phyloP scores from a whole-genome alignment of 495 filamentous ascomycete species.

The Podospora bellae-mahoneyi region DNA sequence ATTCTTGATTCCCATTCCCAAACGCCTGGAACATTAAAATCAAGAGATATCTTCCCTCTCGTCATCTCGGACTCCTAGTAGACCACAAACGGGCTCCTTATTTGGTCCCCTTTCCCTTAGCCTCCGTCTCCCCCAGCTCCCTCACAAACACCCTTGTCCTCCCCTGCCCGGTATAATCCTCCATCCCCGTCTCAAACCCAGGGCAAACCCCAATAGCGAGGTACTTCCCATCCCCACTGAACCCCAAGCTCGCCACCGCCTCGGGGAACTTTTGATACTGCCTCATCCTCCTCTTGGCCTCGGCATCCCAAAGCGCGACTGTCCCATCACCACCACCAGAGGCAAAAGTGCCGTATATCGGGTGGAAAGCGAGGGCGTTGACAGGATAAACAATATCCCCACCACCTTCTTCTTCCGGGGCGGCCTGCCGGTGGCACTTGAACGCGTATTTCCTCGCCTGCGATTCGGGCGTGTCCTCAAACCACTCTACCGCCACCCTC shows the following conservation, averaged over 20 bases:
- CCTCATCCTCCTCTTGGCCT: constrained; percentile 82
- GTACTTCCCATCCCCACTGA: constrained; percentile 75
- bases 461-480: constrained; percentile 78
- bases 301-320: constrained; percentile 93
- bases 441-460: constrained; percentile 95
- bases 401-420: constrained; percentile 48
- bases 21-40: neutral
- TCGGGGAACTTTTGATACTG: constrained; percentile 82
- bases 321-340: constrained; percentile 91
- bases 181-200: constrained; percentile 88
- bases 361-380: constrained; percentile 91
- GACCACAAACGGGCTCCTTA: constrained; percentile 16
- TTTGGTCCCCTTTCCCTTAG: constrained; percentile 75
- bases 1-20: neutral
- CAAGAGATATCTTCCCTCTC: neutral
- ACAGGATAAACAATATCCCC: constrained; percentile 93
- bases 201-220: constrained; percentile 82
- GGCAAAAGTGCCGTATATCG: constrained; percentile 85
- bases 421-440: constrained; percentile 86
- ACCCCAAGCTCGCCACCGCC: constrained; percentile 72
- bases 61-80: neutral
- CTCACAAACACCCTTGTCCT: constrained; percentile 73
- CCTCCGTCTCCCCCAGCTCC: constrained; percentile 81
- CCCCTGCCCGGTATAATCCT: constrained; percentile 63
- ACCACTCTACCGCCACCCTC: constrained; percentile 94